These are phyloP conservation scores for Diaporthe eres DNA, from an alignment of 2,329 filamentous ascomycete genomes.

Conservation along the genomic window DNA sequence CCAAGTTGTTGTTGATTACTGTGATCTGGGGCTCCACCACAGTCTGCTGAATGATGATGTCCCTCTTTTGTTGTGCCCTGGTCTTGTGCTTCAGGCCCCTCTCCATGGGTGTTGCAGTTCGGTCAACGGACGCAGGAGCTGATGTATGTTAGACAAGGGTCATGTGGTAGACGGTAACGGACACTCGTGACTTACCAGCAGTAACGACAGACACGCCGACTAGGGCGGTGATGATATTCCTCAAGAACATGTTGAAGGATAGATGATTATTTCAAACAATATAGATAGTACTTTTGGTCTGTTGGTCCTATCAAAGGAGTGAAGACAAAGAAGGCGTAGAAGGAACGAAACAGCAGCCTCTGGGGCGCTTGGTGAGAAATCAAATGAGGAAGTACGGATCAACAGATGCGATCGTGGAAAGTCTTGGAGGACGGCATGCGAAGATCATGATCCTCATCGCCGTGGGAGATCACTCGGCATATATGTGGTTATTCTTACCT, in stretches of 20 bases:
- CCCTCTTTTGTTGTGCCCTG: constrained; percentile 45
- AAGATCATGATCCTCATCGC: constrained; percentile 41
- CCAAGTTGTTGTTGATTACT: constrained; percentile 55
- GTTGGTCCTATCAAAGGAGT: constrained; percentile 36
- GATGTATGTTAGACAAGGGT: constrained; percentile 38
- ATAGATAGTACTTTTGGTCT: constrained; percentile 13
- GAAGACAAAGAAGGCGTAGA: constrained; percentile 28
- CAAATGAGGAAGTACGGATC: constrained; percentile 14
- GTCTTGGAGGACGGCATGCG: constrained; percentile 35
- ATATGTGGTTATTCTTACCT: constrained; percentile 25
- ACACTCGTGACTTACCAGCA: constrained; percentile 46
- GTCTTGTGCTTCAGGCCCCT: constrained; percentile 45
- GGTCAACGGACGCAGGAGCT: constrained; percentile 47
- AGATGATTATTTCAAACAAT: neutral
- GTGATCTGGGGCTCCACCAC: constrained; percentile 49
- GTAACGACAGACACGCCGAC: constrained; percentile 48
- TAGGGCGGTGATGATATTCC: constrained; percentile 47
- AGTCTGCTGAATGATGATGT: constrained; percentile 52
- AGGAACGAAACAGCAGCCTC: constrained; percentile 40
- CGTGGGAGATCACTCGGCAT: constrained; percentile 23
- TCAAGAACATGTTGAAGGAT: constrained; percentile 47
- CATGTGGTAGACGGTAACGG: neutral
- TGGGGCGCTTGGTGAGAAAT: constrained; percentile 37
- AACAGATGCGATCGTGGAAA: constrained; percentile 26
- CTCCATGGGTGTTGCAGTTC: constrained; percentile 41